Base-by-base conservation (phyloP, 225 moss, liverwort and hornwort species). In the Ulota crispa region DNA sequence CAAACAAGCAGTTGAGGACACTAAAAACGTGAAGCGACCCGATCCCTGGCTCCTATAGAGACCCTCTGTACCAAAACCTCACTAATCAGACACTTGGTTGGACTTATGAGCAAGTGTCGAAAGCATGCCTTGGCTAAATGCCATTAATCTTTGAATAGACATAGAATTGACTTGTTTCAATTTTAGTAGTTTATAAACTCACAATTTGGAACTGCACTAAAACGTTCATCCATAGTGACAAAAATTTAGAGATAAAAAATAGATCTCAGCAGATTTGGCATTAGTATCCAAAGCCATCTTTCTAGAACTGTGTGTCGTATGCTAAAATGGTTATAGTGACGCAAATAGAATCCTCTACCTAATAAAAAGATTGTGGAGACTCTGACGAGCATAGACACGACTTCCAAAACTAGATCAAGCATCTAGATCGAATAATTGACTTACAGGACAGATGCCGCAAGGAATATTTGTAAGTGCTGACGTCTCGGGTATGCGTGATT, bases 391-490 rank as follows among this genome's bases (percentile, higher is more conserved):
- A 23, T 28, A 70, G 21, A 70, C 32, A 61, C 1, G 43, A 43
- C 19, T 7, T 61, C 43, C 15, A 59, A 60, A 53, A 61, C 14
- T 55, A 12, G 23, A 23, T 6, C 41, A 39, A 15, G 14, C 74
- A 64, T 3, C 31, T 4, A 78, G 39, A 68, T 30, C 7, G 32
- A 21, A 53, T 39, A 63, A 42, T 53, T 59, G 19, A 81, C 81
- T 81, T 87, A 95, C 95, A 85, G 94, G 93, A 82, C 97, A 98
- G 54, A 95, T 88, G 64, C 97, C 97, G 62, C 97, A 98, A 57
- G 97, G 97, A 75, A 98, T 86, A 79, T 78, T 94, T 67, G 97
- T 94, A 36, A 98, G 93, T 52, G 97, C 93, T 66, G 97, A 98
- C 18, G 91, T 83, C 77, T 98, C 95, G 4, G 93, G 94, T 70